A percentile compares a stretch with the other conserved stretches of the same genome.
These are phyloP conservation scores for Aristolochia contorta DNA, from an alignment of 164 flowering plant genomes.

Conservation along the genomic window DNA sequence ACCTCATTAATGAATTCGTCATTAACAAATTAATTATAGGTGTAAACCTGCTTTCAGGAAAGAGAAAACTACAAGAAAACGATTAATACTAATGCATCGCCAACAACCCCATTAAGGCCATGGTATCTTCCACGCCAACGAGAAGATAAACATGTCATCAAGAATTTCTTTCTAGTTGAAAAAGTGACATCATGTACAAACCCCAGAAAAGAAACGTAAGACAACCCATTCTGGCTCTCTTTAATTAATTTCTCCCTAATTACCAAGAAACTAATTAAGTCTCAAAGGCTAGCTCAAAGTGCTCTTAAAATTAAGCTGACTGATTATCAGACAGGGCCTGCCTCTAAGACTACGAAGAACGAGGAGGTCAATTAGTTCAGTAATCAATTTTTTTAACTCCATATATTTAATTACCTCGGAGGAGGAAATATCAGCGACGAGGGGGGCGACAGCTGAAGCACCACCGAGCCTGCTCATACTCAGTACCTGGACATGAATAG, in stretches of 20 bases:
- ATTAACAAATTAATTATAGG: not conserved
- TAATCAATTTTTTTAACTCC: not conserved
- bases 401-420: conserved; percentile 36
- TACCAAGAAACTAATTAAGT: not conserved
- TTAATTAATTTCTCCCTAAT: too few relatives aligned
- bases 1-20: not conserved
- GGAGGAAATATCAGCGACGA: conserved; percentile 61
- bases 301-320: too few relatives aligned
- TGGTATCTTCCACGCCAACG: too few relatives aligned
- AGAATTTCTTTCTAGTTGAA: too few relatives aligned
- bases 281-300: not conserved
- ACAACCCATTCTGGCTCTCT: not conserved
- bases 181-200: too few relatives aligned
- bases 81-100: too few relatives aligned
- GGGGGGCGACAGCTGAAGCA: conserved; percentile 85
- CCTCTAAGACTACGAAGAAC: not conserved
- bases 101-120: too few relatives aligned
- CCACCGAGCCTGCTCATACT: conserved; percentile 99
- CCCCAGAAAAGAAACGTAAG: not conserved
- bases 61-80: not conserved
- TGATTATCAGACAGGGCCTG: not conserved
- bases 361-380: too few relatives aligned
- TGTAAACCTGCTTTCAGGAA: not conserved
- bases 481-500: conserved; percentile 51
- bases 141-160: too few relatives aligned